phyloP scores from a whole-genome alignment of 2,329 filamentous ascomycete species.

The Aureobasidium pullulans region DNA sequence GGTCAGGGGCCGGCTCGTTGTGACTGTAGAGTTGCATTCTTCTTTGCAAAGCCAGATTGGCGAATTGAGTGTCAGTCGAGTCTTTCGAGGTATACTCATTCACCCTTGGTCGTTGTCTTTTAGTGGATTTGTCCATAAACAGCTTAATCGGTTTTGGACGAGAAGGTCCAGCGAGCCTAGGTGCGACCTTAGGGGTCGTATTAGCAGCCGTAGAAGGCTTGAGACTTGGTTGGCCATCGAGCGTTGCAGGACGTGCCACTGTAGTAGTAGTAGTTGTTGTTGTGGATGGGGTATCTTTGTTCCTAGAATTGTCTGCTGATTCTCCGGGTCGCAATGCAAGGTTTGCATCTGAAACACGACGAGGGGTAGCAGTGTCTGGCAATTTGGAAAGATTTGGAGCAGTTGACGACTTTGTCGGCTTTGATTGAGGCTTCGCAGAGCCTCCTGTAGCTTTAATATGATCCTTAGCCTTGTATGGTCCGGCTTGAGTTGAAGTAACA shows the following conservation, averaged over 20 bases:
- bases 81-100: conserved; percentile 20
- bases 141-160: not conserved
- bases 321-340: not conserved
- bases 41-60: conserved; percentile 19
- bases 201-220: not conserved
- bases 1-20: conserved; percentile 24
- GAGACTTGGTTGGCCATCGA: not conserved
- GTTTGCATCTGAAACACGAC: not conserved
- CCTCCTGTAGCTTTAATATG: not conserved
- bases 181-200: not conserved
- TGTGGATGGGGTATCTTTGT: not conserved
- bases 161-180: not conserved
- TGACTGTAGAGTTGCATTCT: conserved; percentile 19
- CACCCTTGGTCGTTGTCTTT: conserved; percentile 14
- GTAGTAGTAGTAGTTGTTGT: not conserved
- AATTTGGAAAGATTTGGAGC: not conserved
- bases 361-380: not conserved
- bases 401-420: not conserved
- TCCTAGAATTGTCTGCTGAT: not conserved
- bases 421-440: not conserved
- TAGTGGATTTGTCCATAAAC: not conserved
- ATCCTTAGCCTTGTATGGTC: not conserved
- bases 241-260: not conserved
- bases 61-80: conserved; percentile 18
- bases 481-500: not conserved